Evolutionary conservation across 352 stramenopile genomes (phyloP), one percentile per base, ranked within the genome.

Genomic region (Saprolegnia parasitica): DNA sequence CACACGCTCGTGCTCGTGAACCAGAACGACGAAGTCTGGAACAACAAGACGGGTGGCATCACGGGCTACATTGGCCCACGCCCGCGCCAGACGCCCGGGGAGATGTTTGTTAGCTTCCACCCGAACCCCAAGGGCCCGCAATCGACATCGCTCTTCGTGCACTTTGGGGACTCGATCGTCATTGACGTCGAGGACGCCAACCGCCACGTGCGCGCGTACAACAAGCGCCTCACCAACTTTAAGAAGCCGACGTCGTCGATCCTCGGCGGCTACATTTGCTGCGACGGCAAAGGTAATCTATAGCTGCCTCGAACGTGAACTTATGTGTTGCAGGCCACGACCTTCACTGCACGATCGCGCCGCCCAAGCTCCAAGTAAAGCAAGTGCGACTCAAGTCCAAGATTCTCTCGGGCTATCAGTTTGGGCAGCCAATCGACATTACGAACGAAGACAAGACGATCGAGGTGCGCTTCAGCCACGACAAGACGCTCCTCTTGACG

Each of bases 31-130:
- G 78, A 90, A 77, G 86, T 93, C 39, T 94, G 84, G 86, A 94
- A 94, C 78, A 94, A 94, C 73, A 94, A 94, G 75, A 94, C 86
- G 9, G 84, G 86, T 56, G 86, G 86, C 37, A 93, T 94, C 74
- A 94, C 86, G 47, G 86, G 86, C 26, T 94, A 94, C 68, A 76
- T 94, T 11, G 86, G 86, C 0, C 86, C 86, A 18, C 76, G 86
- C 23, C 75, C 83, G 24, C 84, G 86, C 29, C 76, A 83, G 47
- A 85, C 87, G 9, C 47, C 79, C 1, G 86, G 86, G 9, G 86
- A 94, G 64, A 93, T 94, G 75, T 91, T 77, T 47, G 86, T 94
- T 20, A 72, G 79, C 47, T 93, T 94, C 56, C 81, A 77, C 24
- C 72, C 54, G 18, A 70, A 73, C 37, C 62, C 62, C 8, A 68